Base-by-base conservation (phyloP, 345 rosid species). In the Eutrema heterophyllum region DNA sequence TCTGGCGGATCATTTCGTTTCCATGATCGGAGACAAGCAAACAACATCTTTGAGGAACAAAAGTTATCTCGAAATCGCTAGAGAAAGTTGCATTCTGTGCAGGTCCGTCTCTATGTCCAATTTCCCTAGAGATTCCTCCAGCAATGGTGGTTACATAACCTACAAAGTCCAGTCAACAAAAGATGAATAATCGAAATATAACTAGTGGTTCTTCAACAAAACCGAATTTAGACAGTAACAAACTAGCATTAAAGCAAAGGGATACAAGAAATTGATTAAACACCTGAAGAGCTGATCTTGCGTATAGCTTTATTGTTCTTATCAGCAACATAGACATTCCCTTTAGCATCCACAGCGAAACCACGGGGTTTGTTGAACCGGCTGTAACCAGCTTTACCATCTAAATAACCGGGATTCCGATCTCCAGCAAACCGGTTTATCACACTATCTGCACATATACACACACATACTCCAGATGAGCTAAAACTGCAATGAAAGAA, bases 51-150 rank as follows among this genome's bases (percentile, higher is more conserved):
- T 70, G 64, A 40, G 86, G 84, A 24, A 85, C 81, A 67, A 86
- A 84, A 64, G 80, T 67, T 64, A 88, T 38, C 64, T 86, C 91
- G 60, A 84, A 85, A 80, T 86, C 86, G 45, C 0, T 68, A 2
- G 96, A 88, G 75, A 90, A 90, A 2, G 91, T 78, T 16, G 96
- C 96, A 67, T 85, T 86, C 68, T 85, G 87, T 5, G 86, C 89
- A 2, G 93, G 93, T 50, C 93, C 93, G 64, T 90, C 91, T 46
- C 72, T 60, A 5, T 36, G 75, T 36, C 96, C 93, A 8, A 4
- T 0, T 30, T 38, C 72, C 44, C 67, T 52, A 12, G 86, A 76
- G 64, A 15, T 49, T 24, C 88, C 91, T 43, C 90, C 91, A 69
- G 88, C 89, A 39, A 90, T 86, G 5, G 96, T 88, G 15, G 73